Base-by-base conservation (phyloP, 257 asterid genomes). In the Ilex aquifolium region DNA sequence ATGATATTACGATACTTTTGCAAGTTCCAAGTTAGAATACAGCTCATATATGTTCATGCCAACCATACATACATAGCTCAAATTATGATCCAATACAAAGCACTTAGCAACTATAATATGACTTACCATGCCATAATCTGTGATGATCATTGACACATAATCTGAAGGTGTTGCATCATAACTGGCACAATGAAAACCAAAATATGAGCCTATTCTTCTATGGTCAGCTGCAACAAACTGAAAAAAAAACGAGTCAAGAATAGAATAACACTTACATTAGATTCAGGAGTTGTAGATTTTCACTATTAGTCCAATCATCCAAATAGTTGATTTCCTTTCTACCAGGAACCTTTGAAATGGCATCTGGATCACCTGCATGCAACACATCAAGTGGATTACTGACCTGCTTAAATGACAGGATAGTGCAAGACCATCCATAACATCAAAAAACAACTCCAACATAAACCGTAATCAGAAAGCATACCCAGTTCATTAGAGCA, bases 91-190 rank as follows among this genome's bases (percentile, higher is more conserved):
- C 5, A 36, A 36, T 0, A 36, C 42, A 36, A 36, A 36, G 8
- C 42, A 36, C 42, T 36, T 36, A 8, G 42, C 42, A 36, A 36
- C 42, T 21, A 39, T 46, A 44, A 29, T 60, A 58, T 31, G 57
- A 73, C 97, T 76, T 77, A 90, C 96, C 97, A 85, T 83, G 78
- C 97, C 97, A 74, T 83, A 85, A 74, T 90, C 97, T 10, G 93
- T 82, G 72, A 90, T 83, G 63, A 90, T 84, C 95, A 85, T 70
- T 49, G 95, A 90, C 46, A 90, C 79, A 79, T 83, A 90, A 69
- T 88, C 95, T 44, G 96, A 76, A 44, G 97, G 96, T 12, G 96
- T 90, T 59, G 80, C 92, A 69, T 90, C 97, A 12, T 90, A 90
- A 53, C 97, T 85, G 88, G 74, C 36, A 68, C 60, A 67, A 67